Conservation (phyloP, 352 stramenopile genomes). For the Phytophthora pseudosyringae region DNA sequence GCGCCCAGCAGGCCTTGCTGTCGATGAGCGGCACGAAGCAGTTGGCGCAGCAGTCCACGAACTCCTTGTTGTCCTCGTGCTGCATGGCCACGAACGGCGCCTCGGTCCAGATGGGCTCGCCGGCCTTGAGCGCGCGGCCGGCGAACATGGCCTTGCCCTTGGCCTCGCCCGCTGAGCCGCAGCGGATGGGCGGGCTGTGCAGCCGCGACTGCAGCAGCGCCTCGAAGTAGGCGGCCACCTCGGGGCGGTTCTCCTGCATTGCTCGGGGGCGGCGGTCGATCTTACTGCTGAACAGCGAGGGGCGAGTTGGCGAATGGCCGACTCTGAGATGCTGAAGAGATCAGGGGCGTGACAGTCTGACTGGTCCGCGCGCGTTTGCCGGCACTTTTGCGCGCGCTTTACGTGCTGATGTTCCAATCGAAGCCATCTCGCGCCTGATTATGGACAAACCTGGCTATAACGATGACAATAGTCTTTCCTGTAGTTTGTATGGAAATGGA, state of each 20-base stretch:
- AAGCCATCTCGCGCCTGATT: constrained; percentile 13
- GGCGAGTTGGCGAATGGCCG: constrained; percentile 22
- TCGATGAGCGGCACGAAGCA: constrained; percentile 83
- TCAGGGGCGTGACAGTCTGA: constrained; percentile 11
- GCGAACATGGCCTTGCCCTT: constrained; percentile 85
- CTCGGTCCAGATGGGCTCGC: constrained; percentile 78
- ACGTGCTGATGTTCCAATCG: constrained; percentile 30
- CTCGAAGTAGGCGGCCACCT: constrained; percentile 68
- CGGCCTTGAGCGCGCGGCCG: constrained; percentile 53
- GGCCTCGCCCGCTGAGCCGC: constrained; percentile 49
- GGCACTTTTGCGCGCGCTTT: constrained; percentile 24
- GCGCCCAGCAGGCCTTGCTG: constrained; percentile 62
- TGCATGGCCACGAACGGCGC: constrained; percentile 79
- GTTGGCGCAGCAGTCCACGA: constrained; percentile 80
- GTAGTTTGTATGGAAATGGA: not conserved
- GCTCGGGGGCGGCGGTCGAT: not conserved
- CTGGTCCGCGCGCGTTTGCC: constrained; percentile 4
- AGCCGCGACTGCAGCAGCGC: constrained; percentile 62
- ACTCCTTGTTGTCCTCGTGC: constrained; percentile 84
- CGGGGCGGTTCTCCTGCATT: constrained; percentile 55
- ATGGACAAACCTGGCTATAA: not conserved
- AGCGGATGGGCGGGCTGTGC: constrained; percentile 57
- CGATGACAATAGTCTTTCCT: not conserved
- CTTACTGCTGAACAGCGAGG: not conserved
- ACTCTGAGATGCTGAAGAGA: constrained; percentile 6